Evolutionary conservation across 345 rosid species (phyloP).

Genomic region (Aquilaria yunnanensis): DNA sequence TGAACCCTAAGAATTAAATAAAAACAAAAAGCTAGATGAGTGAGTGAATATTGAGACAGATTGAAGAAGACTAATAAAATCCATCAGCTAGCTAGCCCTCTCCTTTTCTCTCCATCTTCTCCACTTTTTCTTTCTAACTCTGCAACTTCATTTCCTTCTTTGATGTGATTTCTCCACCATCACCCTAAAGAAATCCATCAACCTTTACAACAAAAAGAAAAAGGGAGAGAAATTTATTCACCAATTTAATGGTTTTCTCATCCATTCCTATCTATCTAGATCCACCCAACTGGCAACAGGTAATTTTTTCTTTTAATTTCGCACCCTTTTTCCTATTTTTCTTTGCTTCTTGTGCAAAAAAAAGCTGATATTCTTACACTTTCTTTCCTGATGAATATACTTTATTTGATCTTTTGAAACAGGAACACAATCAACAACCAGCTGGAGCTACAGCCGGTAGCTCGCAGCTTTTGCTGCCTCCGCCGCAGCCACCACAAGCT

Average conservation of each 20-base stretch:
- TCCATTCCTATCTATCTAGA: slow-evolving; percentile 56
- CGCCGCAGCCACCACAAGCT: slow-evolving; percentile 18
- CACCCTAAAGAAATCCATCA: slow-evolving; percentile 15
- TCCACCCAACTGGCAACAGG: slow-evolving; percentile 67
- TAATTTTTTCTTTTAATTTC: slow-evolving; percentile 8
- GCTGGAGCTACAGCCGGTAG: slow-evolving; percentile 18
- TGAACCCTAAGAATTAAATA: slow-evolving; percentile 29
- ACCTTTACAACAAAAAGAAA: slow-evolving; percentile 42
- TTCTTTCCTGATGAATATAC: slow-evolving; percentile 46
- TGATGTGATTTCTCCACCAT: slow-evolving; percentile 64
- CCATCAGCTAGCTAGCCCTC: slow-evolving; percentile 18
- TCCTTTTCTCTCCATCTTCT: slow-evolving; percentile 28
- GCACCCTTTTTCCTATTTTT: slow-evolving; percentile 7
- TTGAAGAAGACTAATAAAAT: slow-evolving; percentile 26
- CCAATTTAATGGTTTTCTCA: slow-evolving; percentile 46
- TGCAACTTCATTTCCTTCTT: slow-evolving; percentile 10
- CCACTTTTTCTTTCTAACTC: slow-evolving; percentile 31
- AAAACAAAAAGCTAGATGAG: slow-evolving; percentile 26
- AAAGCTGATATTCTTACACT: slow-evolving; percentile 29
- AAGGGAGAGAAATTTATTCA: neutral
- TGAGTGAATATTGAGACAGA: slow-evolving; percentile 11
- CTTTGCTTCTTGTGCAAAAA: slow-evolving; percentile 18
- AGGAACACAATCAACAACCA: slow-evolving; percentile 34
- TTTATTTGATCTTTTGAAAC: slow-evolving; percentile 16
- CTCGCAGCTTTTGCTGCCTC: slow-evolving; percentile 27